Conservation (phyloP, 176 grass and related monocot species). For the barley (Hordeum vulgare) region DNA sequence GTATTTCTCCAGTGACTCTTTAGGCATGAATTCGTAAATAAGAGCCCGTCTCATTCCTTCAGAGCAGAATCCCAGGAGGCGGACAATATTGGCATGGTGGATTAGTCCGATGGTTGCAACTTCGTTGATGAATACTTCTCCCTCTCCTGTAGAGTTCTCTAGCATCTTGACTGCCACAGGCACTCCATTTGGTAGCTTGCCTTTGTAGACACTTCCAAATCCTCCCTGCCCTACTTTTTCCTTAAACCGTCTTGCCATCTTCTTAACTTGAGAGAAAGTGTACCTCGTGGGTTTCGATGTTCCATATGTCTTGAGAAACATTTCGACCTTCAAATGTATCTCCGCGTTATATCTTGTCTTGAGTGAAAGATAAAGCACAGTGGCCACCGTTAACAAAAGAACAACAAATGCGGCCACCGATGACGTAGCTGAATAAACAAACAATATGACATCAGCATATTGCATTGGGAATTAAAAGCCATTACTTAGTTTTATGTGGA, state of each 20-base stretch:
- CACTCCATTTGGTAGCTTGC: not conserved
- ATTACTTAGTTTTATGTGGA: no score
- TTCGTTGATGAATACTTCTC: not conserved
- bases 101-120: not conserved
- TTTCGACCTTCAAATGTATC: not conserved
- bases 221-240: not conserved
- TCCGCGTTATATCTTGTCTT: not conserved
- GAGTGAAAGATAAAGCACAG: not conserved
- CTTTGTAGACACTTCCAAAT: not conserved
- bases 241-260: not conserved
- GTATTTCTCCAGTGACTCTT: not conserved
- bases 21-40: constrained; percentile 5
- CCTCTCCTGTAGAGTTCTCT: not conserved
- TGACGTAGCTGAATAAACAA: not conserved
- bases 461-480: no score
- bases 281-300: not conserved
- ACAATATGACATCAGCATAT: no score
- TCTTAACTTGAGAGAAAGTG: not conserved
- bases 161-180: not conserved
- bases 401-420: not conserved
- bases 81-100: not conserved
- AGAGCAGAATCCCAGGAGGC: not conserved
- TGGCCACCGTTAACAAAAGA: not conserved
- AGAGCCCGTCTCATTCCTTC: not conserved
- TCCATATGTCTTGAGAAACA: not conserved